These are phyloP conservation scores for Butyriboletus appendiculatus DNA, from an alignment of 1,284 basidiomycete species.

Conservation along the genomic window DNA sequence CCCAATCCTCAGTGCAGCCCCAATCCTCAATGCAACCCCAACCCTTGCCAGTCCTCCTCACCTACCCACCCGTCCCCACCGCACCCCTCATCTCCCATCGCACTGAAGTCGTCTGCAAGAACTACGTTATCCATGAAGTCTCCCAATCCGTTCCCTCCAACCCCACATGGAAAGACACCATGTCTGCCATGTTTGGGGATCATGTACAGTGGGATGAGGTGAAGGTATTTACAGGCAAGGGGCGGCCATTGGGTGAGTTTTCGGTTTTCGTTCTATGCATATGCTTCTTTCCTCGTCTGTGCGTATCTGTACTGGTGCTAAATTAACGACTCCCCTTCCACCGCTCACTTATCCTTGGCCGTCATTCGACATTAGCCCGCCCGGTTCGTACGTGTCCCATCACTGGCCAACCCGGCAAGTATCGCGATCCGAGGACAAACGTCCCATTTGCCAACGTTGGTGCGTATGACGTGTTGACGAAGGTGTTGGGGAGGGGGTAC, in stretches of 20 bases:
- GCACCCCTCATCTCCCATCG: constrained; percentile 32
- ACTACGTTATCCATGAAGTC: constrained; percentile 65
- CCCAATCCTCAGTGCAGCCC: not conserved
- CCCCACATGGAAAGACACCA: constrained; percentile 69
- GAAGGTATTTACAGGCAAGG: constrained; percentile 60
- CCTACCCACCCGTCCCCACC: constrained; percentile 8
- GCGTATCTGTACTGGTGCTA: not conserved
- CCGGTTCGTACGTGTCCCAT: constrained; percentile 63
- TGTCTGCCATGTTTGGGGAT: constrained; percentile 76
- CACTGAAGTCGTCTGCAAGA: constrained; percentile 54
- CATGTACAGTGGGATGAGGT: constrained; percentile 71
- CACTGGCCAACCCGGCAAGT: constrained; percentile 64
- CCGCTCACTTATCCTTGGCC: constrained; percentile 1
- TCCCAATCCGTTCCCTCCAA: constrained; percentile 47
- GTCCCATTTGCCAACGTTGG: constrained; percentile 72
- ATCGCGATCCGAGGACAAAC: constrained; percentile 74
- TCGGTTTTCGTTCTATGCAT: not conserved
- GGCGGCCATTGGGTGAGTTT: constrained; percentile 58
- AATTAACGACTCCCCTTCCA: not conserved
- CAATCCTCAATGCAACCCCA: not conserved
- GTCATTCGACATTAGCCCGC: constrained; percentile 46
- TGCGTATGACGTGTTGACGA: constrained; percentile 65
- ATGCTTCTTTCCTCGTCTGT: not conserved
- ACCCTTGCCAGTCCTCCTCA: not conserved
- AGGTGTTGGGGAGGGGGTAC: constrained; percentile 62